Conservation (phyloP, 345 rosid species). For the Salix suchowensis region DNA sequence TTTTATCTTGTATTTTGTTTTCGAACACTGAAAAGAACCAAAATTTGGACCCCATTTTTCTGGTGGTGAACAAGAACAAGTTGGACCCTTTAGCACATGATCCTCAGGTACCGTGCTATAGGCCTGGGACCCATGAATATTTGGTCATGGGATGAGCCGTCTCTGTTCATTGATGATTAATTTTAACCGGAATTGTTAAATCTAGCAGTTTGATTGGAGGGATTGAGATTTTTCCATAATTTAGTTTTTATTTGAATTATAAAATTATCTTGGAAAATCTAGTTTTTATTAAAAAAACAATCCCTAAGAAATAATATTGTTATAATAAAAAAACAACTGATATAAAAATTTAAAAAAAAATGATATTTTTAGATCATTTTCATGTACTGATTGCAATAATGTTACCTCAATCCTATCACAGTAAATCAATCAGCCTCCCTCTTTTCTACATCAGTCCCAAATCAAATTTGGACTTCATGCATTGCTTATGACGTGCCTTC, state of each 20-base stretch:
- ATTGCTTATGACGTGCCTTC: background rate
- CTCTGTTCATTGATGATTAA: background rate
- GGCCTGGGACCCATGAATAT: constrained; percentile 6
- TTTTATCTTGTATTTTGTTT: background rate
- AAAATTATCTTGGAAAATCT: too few relatives aligned
- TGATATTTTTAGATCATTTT: accelerated
- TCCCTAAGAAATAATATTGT: too few relatives aligned
- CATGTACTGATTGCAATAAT: accelerated
- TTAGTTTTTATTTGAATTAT: too few relatives aligned
- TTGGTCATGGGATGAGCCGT: background rate
- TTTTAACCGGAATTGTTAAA: background rate
- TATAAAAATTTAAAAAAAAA: too few relatives aligned
- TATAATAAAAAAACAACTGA: too few relatives aligned
- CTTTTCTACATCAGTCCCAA: too few relatives aligned
- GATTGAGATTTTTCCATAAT: too few relatives aligned
- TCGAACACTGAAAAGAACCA: background rate
- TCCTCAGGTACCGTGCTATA: constrained; percentile 13
- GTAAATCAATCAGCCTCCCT: too few relatives aligned
- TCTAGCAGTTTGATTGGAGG: too few relatives aligned
- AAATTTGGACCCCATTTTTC: background rate
- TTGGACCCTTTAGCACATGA: constrained; percentile 27
- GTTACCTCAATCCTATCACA: too few relatives aligned
- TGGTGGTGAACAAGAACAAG: constrained; percentile 1
- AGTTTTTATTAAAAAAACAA: too few relatives aligned
- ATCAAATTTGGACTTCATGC: too few relatives aligned